Percentiles rank a stretch among this genome's conserved stretches.
phyloP scores from a whole-genome alignment of 1,284 basidiomycete species.

The Cutaneotrichosporon mucoides region DNA sequence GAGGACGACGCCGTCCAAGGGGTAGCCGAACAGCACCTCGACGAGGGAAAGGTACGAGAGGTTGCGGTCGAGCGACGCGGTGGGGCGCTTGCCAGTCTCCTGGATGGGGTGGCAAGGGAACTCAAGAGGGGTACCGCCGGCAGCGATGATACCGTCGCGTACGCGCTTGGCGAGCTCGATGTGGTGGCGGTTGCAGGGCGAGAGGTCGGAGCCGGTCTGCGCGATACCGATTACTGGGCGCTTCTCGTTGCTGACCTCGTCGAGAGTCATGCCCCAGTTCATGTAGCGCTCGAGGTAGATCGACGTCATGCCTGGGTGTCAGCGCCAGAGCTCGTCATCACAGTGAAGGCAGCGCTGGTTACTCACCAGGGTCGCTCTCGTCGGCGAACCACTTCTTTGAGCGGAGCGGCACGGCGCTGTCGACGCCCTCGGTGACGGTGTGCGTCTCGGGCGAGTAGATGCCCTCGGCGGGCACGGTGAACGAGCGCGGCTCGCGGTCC shows the following conservation, averaged over 20 bases:
- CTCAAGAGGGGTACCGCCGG: constrained; percentile 47
- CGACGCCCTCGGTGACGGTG: constrained; percentile 22
- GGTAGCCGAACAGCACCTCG: constrained; percentile 48
- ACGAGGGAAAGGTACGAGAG: constrained; percentile 45
- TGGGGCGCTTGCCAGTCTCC: constrained; percentile 49
- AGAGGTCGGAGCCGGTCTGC: constrained; percentile 37
- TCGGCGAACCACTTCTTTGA: constrained; percentile 42
- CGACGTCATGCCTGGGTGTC: constrained; percentile 28
- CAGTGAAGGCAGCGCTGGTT: too few species aligned
- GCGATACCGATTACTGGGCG: constrained; percentile 92
- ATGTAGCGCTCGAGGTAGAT: constrained; percentile 47
- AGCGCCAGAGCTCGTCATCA: not conserved
- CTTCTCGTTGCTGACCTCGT: constrained; percentile 54
- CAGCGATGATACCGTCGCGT: constrained; percentile 47
- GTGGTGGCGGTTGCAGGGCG: constrained; percentile 48
- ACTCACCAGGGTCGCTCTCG: too few species aligned
- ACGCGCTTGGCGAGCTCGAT: constrained; percentile 47
- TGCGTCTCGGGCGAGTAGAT: constrained; percentile 16
- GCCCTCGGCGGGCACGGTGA: constrained; percentile 36
- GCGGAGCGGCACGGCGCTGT: constrained; percentile 37
- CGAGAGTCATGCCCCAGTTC: constrained; percentile 41
- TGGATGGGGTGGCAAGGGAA: constrained; percentile 50
- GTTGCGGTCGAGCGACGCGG: constrained; percentile 46
- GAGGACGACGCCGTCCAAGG: constrained; percentile 47
- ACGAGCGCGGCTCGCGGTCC: constrained; percentile 28